phyloP scores from a whole-genome alignment of 2,329 filamentous ascomycete genomes.

The Colletotrichum godetiae region DNA sequence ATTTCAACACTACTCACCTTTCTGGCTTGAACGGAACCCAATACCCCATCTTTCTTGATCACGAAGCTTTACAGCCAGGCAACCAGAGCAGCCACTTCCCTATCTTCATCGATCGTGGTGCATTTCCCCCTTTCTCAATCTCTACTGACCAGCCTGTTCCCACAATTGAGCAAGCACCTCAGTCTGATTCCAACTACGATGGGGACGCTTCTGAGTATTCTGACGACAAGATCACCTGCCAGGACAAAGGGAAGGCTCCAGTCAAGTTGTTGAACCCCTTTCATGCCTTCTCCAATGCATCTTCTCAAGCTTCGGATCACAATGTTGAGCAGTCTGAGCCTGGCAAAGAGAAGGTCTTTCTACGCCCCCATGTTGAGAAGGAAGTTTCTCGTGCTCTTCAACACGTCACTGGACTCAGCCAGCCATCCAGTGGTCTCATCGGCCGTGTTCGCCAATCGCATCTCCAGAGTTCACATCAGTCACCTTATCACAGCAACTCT shows the following conservation, averaged over 20 bases:
- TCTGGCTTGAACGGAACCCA: constrained; percentile 16
- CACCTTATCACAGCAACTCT: not conserved
- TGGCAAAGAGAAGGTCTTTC: constrained; percentile 18
- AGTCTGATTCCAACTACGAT: constrained; percentile 5
- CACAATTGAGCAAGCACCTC: not conserved
- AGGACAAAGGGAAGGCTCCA: constrained; percentile 7
- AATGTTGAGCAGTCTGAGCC: constrained; percentile 8
- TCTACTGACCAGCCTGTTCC: not conserved
- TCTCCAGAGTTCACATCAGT: not conserved
- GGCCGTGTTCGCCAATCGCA: constrained; percentile 2
- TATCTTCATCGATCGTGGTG: not conserved
- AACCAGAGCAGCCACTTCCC: constrained; percentile 13
- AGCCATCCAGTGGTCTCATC: constrained; percentile 32
- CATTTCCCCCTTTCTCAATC: not conserved
- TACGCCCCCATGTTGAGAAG: constrained; percentile 25
- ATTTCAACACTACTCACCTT: not conserved
- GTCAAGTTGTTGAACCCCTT: constrained; percentile 29
- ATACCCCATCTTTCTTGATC: constrained; percentile 9
- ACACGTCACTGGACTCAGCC: constrained; percentile 24
- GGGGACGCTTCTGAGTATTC: not conserved
- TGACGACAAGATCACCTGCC: not conserved
- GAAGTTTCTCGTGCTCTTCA: constrained; percentile 34
- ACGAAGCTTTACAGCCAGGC: not conserved
- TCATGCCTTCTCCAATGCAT: constrained; percentile 25
- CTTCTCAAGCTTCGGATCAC: constrained; percentile 26